Evolutionary conservation across 306 rosid species (phyloP), one percentile per base, ranked within the genome.

Genomic region (Glycine soja): DNA sequence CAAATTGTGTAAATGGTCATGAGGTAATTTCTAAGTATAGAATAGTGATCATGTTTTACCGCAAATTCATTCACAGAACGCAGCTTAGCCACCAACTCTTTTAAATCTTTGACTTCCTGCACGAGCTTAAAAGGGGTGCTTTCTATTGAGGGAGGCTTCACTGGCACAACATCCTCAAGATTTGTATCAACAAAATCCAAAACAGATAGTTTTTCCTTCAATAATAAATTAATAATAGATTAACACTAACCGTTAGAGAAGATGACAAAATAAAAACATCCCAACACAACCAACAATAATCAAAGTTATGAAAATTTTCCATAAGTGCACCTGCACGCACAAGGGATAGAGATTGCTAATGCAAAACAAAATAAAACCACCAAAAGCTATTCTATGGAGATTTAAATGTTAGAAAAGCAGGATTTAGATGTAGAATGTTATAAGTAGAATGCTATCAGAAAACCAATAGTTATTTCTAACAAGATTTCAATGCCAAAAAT

Each of bases 31-130:
- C 3, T 62, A 10, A 34, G 46, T 19, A 56, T 38, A 76, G 62
- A 57, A 71, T 32, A 24, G 61, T 34, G 9, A 16, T 71, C 47
- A 53, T 67, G 70, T 30, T 48, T 84, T 89, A 95, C 99, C 90
- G 97, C 97, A 87, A 95, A 93, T 86, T 95, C 99, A 69, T 85
- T 68, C 16, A 87, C 98, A 70, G 88, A 80, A 2, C 86, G 89
- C 85, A 95, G 85, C 87, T 89, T 95, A 72, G 92, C 85, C 50
- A 91, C 98, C 90, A 95, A 70, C 79, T 91, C 90, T 65, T 93
- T 91, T 86, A 95, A 83, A 86, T 88, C 93, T 72, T 87, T 93
- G 78, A 95, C 90, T 30, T 95, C 93, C 77, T 85, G 92, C 72
- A 95, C 91, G 36, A 89, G 65, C 85, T 90, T 93, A 89, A 91